Evolutionary conservation across 306 rosid genomes (phyloP).

Genomic region (Senna siamea): DNA sequence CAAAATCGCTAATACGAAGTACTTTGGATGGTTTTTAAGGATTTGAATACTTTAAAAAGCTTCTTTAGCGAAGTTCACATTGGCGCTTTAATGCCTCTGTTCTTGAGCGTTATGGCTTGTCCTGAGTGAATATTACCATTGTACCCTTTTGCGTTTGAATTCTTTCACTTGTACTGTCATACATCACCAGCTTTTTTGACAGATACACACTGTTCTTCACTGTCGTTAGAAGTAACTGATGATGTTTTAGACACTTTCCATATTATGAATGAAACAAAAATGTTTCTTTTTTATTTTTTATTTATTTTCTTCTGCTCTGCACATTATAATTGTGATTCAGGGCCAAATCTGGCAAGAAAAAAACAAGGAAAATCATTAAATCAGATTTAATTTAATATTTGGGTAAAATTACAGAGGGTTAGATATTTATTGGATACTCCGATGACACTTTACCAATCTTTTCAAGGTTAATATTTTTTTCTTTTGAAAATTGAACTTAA

Average conservation of each 20-base stretch:
- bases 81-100: conserved; percentile 45
- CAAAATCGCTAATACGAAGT: conserved; percentile 12
- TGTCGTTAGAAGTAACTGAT: neutral
- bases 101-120: conserved; percentile 11
- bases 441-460: no score
- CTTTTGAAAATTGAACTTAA: no score
- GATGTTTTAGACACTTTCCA: no score
- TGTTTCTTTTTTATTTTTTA: neutral
- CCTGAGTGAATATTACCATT: conserved; percentile 27
- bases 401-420: neutral
- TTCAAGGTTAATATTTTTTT: no score
- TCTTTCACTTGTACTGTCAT: neutral
- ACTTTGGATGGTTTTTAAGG: neutral
- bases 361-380: neutral
- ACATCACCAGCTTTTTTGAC: neutral
- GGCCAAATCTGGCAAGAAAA: neutral
- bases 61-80: neutral
- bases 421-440: no score
- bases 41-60: conserved; percentile 26
- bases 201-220: neutral
- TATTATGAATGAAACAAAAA: neutral
- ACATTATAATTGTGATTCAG: neutral
- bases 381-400: neutral
- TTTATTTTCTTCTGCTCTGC: neutral
- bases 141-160: conserved; percentile 12